Percentiles rank a stretch among this genome's conserved stretches.
These are phyloP conservation scores for Alternaria consortialis DNA, from an alignment of 2,329 filamentous ascomycete genomes.

Conservation along the genomic window DNA sequence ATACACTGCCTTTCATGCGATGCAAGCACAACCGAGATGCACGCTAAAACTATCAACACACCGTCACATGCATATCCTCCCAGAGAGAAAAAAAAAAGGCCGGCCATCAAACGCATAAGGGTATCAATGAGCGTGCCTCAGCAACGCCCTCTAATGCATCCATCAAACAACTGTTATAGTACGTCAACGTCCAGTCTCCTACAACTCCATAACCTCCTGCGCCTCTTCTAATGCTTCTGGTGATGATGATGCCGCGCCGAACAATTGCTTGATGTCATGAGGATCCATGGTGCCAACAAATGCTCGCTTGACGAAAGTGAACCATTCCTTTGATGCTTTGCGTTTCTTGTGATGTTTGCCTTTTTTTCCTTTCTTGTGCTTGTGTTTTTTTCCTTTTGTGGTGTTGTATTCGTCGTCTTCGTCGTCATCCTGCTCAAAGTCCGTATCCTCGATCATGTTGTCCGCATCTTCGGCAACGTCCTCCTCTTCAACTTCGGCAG, in stretches of 20 bases:
- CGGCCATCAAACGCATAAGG: background rate
- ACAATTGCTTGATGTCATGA: slow-evolving; percentile 66
- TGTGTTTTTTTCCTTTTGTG: slow-evolving; percentile 55
- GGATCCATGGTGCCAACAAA: slow-evolving; percentile 78
- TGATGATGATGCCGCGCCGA: slow-evolving; percentile 9
- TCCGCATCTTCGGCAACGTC: slow-evolving; percentile 21
- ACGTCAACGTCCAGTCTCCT: background rate
- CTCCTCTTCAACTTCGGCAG: slow-evolving; percentile 27
- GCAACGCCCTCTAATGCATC: background rate
- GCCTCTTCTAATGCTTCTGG: slow-evolving; percentile 3
- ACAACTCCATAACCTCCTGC: slow-evolving; percentile 34
- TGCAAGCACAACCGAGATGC: background rate
- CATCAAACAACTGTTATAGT: background rate
- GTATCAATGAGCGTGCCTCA: slow-evolving; percentile 2
- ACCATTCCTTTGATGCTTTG: slow-evolving; percentile 72
- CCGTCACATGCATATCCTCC: background rate
- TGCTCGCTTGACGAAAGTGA: slow-evolving; percentile 77
- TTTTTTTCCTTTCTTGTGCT: slow-evolving; percentile 63
- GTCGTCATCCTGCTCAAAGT: slow-evolving; percentile 26
- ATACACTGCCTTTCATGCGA: background rate
- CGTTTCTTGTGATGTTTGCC: slow-evolving; percentile 56
- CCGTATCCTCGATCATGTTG: slow-evolving; percentile 9
- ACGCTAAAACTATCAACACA: background rate
- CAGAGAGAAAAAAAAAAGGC: background rate
- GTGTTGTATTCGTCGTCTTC: slow-evolving; percentile 32